Conservation (phyloP, 1,284 basidiomycete genomes). For the Cerrena zonata region DNA sequence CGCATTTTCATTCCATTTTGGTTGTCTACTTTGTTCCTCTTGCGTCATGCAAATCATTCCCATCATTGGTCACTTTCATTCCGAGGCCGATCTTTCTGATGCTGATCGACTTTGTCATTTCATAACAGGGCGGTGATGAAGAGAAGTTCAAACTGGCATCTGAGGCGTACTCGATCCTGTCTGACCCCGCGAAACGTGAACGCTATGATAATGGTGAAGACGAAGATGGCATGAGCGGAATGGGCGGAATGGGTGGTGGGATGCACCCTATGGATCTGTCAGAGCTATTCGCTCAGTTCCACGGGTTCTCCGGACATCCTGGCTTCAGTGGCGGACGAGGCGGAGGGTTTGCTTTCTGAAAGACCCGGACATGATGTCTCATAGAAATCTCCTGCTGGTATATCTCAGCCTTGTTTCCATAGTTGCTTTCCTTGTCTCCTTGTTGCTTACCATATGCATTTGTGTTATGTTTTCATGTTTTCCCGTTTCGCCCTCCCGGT, state of each 20-base stretch:
- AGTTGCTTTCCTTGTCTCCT: too few relatives aligned
- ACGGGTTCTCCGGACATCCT: conserved; percentile 19
- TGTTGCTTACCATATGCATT: too few relatives aligned
- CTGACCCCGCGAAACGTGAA: conserved; percentile 65
- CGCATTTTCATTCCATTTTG: not conserved
- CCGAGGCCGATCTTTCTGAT: too few relatives aligned
- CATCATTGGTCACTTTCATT: not conserved
- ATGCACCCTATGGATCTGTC: conserved; percentile 43
- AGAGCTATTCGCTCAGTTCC: conserved; percentile 62
- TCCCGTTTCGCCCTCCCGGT: too few relatives aligned
- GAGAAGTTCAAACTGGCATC: conserved; percentile 82
- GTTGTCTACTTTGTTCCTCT: too few relatives aligned
- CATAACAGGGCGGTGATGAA: conserved; percentile 72
- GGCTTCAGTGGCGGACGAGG: too few relatives aligned
- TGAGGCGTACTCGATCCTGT: conserved; percentile 73
- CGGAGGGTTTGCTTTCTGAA: too few relatives aligned
- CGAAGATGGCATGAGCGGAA: conserved; percentile 54
- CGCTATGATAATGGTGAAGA: conserved; percentile 74
- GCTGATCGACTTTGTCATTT: not conserved
- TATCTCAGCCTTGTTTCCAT: too few relatives aligned
- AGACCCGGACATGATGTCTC: too few relatives aligned
- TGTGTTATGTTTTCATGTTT: too few relatives aligned
- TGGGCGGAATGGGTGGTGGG: conserved; percentile 38
- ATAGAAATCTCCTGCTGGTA: too few relatives aligned
- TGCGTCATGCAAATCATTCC: conserved; percentile 5